phyloP scores from a whole-genome alignment of 352 stramenopile species.

The Pythium apleroticum region DNA sequence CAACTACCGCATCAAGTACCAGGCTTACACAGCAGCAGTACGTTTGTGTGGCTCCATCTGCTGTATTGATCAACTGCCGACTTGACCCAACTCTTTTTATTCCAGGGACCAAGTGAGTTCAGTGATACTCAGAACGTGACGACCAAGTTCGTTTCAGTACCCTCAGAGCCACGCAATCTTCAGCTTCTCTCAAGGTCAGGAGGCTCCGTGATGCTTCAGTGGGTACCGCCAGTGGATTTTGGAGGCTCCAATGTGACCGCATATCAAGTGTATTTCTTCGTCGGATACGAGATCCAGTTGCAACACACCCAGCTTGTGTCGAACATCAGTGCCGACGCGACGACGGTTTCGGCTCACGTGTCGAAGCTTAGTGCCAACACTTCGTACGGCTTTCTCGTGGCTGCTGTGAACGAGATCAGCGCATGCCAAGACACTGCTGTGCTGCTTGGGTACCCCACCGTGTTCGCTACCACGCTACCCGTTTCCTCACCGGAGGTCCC shows the following conservation, averaged over 20 bases:
- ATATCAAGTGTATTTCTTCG: conserved; percentile 50
- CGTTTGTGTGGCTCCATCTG: conserved; percentile 13
- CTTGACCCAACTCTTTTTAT: not conserved
- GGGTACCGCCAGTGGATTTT: conserved; percentile 49
- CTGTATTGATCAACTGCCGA: not conserved
- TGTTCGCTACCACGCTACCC: conserved; percentile 37
- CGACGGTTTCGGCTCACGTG: conserved; percentile 36
- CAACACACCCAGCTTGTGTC: conserved; percentile 40
- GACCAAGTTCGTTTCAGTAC: conserved; percentile 47
- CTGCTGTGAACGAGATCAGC: conserved; percentile 54
- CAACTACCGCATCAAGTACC: conserved; percentile 48
- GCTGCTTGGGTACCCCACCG: conserved; percentile 30
- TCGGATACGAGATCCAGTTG: conserved; percentile 29
- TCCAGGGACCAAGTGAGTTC: conserved; percentile 48
- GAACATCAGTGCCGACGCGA: conserved; percentile 26
- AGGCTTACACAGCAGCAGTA: conserved; percentile 39
- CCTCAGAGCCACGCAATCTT: conserved; percentile 38
- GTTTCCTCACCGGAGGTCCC: conserved; percentile 40
- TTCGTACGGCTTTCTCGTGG: conserved; percentile 54
- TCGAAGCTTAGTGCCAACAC: conserved; percentile 44
- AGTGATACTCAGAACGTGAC: conserved; percentile 34
- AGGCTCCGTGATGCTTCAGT: conserved; percentile 42
- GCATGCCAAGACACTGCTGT: conserved; percentile 34
- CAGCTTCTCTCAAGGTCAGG: conserved; percentile 31
- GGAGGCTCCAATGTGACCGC: conserved; percentile 48